A percentile compares a stretch with the other conserved stretches of the same genome.
Conservation (phyloP, 352 stramenopile species). For the Pythium sukuiense region DNA sequence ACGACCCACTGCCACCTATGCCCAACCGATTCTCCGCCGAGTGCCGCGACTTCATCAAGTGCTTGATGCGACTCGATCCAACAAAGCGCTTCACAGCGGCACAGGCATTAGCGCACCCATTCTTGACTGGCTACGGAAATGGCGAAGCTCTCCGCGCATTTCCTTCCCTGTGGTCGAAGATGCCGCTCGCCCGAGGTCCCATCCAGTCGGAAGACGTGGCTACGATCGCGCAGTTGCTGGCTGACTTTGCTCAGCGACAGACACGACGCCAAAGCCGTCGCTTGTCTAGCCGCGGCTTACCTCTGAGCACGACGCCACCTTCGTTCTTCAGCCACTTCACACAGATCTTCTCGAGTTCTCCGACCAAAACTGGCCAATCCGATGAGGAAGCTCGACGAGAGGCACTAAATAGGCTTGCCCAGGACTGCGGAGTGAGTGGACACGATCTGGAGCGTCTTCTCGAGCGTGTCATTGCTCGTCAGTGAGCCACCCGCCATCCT, state of each 20-base stretch:
- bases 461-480: constrained; percentile 14
- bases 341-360: background rate
- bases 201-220: constrained; percentile 26
- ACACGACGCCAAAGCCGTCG: constrained; percentile 11
- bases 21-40: constrained; percentile 79
- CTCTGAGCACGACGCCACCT: background rate
- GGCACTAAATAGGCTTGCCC: constrained; percentile 8
- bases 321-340: constrained; percentile 6
- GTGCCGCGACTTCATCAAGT: constrained; percentile 93
- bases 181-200: constrained; percentile 33
- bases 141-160: constrained; percentile 40
- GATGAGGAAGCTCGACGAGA: background rate
- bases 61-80: constrained; percentile 90
- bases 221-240: constrained; percentile 34
- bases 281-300: background rate
- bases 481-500: background rate
- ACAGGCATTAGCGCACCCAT: constrained; percentile 91
- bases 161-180: constrained; percentile 35
- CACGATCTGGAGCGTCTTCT: constrained; percentile 9
- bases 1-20: constrained; percentile 68
- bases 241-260: constrained; percentile 34
- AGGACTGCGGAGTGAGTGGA: constrained; percentile 11
- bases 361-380: background rate
- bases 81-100: constrained; percentile 72
- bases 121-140: constrained; percentile 50